phyloP scores from a whole-genome alignment of 495 filamentous ascomycete species.

The Talaromyces ruber region DNA sequence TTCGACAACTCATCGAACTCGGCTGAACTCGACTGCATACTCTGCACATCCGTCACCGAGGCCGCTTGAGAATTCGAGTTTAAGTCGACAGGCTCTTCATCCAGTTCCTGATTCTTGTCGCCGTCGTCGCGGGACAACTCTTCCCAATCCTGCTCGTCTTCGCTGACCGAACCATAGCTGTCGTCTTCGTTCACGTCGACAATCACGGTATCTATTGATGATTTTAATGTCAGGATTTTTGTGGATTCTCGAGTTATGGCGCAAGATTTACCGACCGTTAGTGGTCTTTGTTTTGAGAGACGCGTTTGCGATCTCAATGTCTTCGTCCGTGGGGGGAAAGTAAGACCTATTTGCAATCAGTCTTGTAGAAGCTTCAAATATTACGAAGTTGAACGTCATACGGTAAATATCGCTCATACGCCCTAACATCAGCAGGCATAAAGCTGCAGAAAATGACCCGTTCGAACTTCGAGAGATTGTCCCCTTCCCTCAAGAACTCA shows the following conservation, averaged over 20 bases:
- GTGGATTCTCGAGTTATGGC: conserved; percentile 20
- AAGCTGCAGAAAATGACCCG: conserved; percentile 78
- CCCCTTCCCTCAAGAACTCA: conserved; percentile 53
- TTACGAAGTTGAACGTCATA: conserved; percentile 32
- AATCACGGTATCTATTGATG: not conserved
- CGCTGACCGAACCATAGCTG: conserved; percentile 6
- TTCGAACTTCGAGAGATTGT: conserved; percentile 48
- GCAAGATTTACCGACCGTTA: conserved; percentile 12
- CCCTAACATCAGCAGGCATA: conserved; percentile 62
- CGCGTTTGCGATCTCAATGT: conserved; percentile 8
- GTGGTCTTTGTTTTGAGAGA: conserved; percentile 5
- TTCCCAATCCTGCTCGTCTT: conserved; percentile 31
- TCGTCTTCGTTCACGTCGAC: conserved; percentile 1
- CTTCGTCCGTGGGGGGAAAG: conserved; percentile 8
- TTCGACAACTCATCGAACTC: conserved; percentile 3
- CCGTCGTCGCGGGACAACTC: conserved; percentile 21
- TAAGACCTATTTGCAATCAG: conserved; percentile 13
- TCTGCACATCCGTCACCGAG: conserved; percentile 20
- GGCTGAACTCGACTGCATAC: conserved; percentile 20
- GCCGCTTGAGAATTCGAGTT: conserved; percentile 9
- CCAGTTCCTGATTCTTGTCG: conserved; percentile 15
- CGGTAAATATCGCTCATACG: conserved; percentile 65
- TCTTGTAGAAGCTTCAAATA: not conserved
- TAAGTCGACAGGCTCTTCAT: conserved; percentile 20
- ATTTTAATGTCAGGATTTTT: conserved; percentile 9